phyloP scores from a whole-genome alignment of 2,329 filamentous ascomycete genomes.

The Leptographium wingfieldii region DNA sequence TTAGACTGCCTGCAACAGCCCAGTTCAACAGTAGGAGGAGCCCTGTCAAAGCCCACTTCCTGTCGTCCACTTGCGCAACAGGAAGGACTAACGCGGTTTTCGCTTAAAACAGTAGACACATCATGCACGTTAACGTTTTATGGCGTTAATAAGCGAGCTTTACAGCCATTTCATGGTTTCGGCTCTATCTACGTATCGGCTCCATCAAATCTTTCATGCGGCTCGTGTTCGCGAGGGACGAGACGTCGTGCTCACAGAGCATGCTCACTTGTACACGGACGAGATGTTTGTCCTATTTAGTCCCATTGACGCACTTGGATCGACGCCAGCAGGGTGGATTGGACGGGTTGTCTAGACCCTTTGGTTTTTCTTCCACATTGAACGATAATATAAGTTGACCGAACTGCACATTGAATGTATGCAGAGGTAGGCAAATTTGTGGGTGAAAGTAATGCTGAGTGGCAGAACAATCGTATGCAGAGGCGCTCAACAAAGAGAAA shows the following conservation, averaged over 20 bases:
- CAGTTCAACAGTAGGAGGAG: not conserved
- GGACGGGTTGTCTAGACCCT: conserved; percentile 56
- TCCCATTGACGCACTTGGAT: conserved; percentile 44
- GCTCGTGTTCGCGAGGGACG: too few species aligned
- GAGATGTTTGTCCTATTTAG: conserved; percentile 51
- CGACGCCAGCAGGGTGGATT: conserved; percentile 52
- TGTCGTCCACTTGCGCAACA: not conserved
- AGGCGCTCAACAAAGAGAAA: not conserved
- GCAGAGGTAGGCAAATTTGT: conserved; percentile 48
- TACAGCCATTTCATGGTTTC: too few species aligned
- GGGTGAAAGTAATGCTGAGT: not conserved
- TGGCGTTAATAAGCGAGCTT: not conserved
- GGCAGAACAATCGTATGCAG: not conserved
- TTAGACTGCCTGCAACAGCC: not conserved
- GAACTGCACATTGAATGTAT: conserved; percentile 41
- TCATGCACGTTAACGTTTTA: not conserved
- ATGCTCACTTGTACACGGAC: too few species aligned
- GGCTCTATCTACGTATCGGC: too few species aligned
- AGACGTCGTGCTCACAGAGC: not conserved
- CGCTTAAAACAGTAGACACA: not conserved
- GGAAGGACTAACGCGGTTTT: not conserved
- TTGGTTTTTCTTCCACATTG: conserved; percentile 46
- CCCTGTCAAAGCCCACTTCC: not conserved
- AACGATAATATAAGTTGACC: conserved; percentile 49
- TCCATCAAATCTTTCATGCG: too few species aligned